Evolutionary conservation across 1,139 yeast genomes (phyloP), one percentile per base, ranked within the genome.

Genomic region (Protomyces arabidopsidicola): DNA sequence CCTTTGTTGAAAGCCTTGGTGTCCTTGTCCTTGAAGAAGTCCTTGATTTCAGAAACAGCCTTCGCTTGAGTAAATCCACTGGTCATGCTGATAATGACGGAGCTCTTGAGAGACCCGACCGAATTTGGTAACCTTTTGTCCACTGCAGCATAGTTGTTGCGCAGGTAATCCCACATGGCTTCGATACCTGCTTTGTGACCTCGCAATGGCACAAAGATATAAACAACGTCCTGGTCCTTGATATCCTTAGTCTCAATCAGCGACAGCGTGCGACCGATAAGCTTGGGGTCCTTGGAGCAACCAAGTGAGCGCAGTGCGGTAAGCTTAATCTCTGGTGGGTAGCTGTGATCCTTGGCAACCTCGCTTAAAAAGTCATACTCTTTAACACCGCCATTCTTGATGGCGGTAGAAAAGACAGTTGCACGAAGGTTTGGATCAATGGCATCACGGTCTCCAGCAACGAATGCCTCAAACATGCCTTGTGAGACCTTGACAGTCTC

Each of bases 391-490:
- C 95, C 97, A 64, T 77, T 75, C 71, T 82, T 80, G 58, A 96
- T 91, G 70, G 83, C 88, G 22, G 84, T 76, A 63, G 76, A 77
- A 76, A 88, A 91, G 53, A 93, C 84, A 12, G 88, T 74, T 6
- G 82, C 82, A 76, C 90, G 85, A 71, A 91, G 77, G 76, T 90
- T 87, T 69, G 97, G 95, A 75, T 90, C 87, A 68, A 91, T 80
- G 20, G 93, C 90, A 65, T 78, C 75, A 69, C 79, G 80, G 69
- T 88, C 87, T 67, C 96, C 96, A 27, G 78, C 77, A 55, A 82
- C 75, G 72, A 80, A 89, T 56, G 79, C 79, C 5, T 79, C 79
- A 73, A 89, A 90, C 73, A 84, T 77, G 9, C 78, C 78, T 65
- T 82, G 71, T 34, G 89, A 84, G 64, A 79, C 81, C 55, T 78